Base-by-base conservation (phyloP, 176 grass and related monocot genomes). In the Puccinellia tenuiflora region DNA sequence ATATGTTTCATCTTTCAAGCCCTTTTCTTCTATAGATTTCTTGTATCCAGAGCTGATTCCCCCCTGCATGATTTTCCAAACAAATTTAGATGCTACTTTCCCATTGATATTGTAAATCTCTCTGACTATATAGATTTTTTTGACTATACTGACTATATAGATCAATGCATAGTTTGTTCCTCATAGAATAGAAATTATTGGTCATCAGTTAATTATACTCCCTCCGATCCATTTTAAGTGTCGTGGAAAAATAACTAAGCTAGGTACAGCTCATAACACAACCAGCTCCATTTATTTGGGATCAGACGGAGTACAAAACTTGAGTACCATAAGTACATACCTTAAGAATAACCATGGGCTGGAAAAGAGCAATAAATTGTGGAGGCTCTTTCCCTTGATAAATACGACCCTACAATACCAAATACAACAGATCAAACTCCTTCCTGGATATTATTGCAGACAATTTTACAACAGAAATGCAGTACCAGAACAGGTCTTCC, bases 331-430 rank as follows among this genome's bases (percentile, higher is more conserved):
- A 54, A 26, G 53, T 53, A 7, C 60, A 78, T 81, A 98, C 93
- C 96, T 96, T 96, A 67, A 99, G 81, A 67, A 99, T 81, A 86
- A 99, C 77, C 96, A 99, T 92, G 61, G 92, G 93, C 40, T 98
- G 93, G 78, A 98, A 95, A 77, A 95, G 87, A 64, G 91, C 85
- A 70, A 95, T 73, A 92, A 98, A 99, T 78, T 96, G 96, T 13
- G 89, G 89, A 37, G 91, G 89, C 57, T 99, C 96, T 65, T 93
- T 92, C 57, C 93, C 96, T 91, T 93, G 80, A 79, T 92, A 90
- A 84, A 99, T 90, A 84, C 83, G 74, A n/a, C 89, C 93, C 96
- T 98, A 77, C 66, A 96, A 62, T 46, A 87, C 54, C 68, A 55
- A 16, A 80, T 81, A 50, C 60, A 59, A 86, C 14, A 72, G 47